Conservation (phyloP, 495 filamentous ascomycete species). For the Aspergillus ostianus region DNA sequence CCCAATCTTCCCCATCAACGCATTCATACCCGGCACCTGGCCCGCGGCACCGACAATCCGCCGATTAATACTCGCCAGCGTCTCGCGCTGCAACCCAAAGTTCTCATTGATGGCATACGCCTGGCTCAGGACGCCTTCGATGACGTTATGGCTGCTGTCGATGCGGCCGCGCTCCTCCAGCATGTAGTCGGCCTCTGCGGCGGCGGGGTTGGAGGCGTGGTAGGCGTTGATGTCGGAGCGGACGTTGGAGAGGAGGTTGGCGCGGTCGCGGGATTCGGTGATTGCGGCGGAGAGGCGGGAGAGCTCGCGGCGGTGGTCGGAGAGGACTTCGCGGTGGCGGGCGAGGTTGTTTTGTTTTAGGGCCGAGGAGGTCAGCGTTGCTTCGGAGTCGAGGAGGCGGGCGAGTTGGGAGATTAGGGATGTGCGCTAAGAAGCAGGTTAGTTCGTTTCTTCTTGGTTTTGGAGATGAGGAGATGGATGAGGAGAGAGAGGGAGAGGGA, state of each 20-base stretch:
- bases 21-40: constrained; percentile 90
- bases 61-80: constrained; percentile 78
- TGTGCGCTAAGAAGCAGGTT: constrained; percentile 60
- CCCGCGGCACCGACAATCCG: constrained; percentile 84
- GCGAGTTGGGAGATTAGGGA: constrained; percentile 75
- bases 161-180: constrained; percentile 81
- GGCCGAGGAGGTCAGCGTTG: constrained; percentile 82
- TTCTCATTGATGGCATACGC: constrained; percentile 95
- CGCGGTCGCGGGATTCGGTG: constrained; percentile 72
- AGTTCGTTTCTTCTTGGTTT: neutral
- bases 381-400: constrained; percentile 91
- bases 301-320: constrained; percentile 83
- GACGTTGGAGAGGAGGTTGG: constrained; percentile 88
- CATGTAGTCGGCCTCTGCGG: constrained; percentile 93
- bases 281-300: constrained; percentile 66
- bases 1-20: constrained; percentile 89
- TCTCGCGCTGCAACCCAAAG: constrained; percentile 84
- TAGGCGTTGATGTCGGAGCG: constrained; percentile 90
- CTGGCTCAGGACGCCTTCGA: constrained; percentile 89
- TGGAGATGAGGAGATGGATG: neutral
- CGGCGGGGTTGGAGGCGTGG: constrained; percentile 73
- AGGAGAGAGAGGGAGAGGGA: too few relatives aligned
- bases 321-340: constrained; percentile 85
- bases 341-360: constrained; percentile 92
- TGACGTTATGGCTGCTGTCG: constrained; percentile 82